Evolutionary conservation across 2,329 filamentous ascomycete genomes (phyloP), one percentile per base, ranked within the genome.

Genomic region (Paecilomyces niveus): DNA sequence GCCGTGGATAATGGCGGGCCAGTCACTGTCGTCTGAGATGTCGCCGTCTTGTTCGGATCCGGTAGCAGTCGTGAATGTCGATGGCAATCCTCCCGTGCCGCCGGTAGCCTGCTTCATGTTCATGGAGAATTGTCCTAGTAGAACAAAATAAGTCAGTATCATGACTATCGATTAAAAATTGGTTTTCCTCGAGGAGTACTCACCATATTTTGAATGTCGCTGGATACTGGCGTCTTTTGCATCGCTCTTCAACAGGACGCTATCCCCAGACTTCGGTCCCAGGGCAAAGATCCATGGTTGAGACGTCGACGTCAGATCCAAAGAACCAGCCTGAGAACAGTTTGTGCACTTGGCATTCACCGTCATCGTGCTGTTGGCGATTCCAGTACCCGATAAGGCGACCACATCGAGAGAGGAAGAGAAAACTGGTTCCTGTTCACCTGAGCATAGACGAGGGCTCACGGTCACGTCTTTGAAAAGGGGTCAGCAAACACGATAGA

Each of bases 101-200:
- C 64, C 64, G 7, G 64, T 64, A 22, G 64, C 64, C 18, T 59
- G 63, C 15, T 58, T 55, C 63, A 66, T 65, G 33, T 66, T 54
- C 53, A 66, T 60, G 3, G 26, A 54, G 32, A 66, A 66, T 5
- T 18, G 22, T 1, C 61, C 61, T 64, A 54, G n/a, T 15, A 7
- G 39, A 9, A 22, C 7, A 29, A n/a, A 45, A 13, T n/a, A 18
- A n/a, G 39, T 45, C 4, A 45, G 15, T 45, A 39, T 39, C 6
- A 45, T n/a, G 18, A 45, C 2, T n/a, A 29, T 29, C 26, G 26
- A 29, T 18, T 18, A 18, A 9, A 3, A 45, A 45, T 18, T 18
- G n/a, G n/a, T 18, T 8, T 45, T 13, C 6, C 39, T 21, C 26
- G 5, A 7, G n/a, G 6, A 9, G 21, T 24, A 53, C 57, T 39